Evolutionary conservation across 176 grass and related monocot species (phyloP), one percentile per base, ranked within the genome.

Genomic region (Puccinellia tenuiflora): DNA sequence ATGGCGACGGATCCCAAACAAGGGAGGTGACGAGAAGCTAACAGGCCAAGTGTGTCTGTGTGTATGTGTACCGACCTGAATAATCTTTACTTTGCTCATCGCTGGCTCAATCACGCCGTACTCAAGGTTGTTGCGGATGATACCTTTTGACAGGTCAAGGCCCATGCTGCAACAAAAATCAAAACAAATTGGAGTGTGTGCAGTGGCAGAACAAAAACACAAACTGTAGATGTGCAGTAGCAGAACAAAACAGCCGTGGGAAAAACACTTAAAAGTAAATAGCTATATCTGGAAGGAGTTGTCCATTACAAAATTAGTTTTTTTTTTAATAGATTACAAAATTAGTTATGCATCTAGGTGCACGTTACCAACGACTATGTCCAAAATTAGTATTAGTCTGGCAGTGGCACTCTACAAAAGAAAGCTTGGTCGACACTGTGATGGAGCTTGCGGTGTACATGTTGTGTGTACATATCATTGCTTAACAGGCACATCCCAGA

Each of bases 21-120:
- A 24, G 24, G 10, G 1, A 5, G 56, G n/a, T 15, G 25, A 14
- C 13, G 1, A 61, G 11, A 15, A 61, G 55, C 9, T 26, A 59
- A 59, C 55, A 59, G 3, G 48, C 20, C 16, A 51, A 59, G 54
- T 28, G 0, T 57, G n/a, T n/a, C n/a, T n/a, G n/a, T n/a, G n/a
- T n/a, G n/a, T n/a, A n/a, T n/a, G 60, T 10, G 39, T 6, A 20
- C 65, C 17, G 9, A 68, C 65, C 65, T 68, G 35, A 9, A 68
- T 68, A 54, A 97, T 94, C 86, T 97, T 91, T 15, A 97, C 90
- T 92, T 97, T 97, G 86, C 90, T 97, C 94, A 94, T 94, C 17
- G 94, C 86, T 25, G 94, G 94, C 78, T 97, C 94, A 26, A 97
- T 97, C 29, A 92, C 94, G 40, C 94, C 94, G 35, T 89, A 83